These are phyloP conservation scores for Chytriomyces sp. DNA, from an alignment of 192 early-diverging fungal genomes.

Conservation along the genomic window DNA sequence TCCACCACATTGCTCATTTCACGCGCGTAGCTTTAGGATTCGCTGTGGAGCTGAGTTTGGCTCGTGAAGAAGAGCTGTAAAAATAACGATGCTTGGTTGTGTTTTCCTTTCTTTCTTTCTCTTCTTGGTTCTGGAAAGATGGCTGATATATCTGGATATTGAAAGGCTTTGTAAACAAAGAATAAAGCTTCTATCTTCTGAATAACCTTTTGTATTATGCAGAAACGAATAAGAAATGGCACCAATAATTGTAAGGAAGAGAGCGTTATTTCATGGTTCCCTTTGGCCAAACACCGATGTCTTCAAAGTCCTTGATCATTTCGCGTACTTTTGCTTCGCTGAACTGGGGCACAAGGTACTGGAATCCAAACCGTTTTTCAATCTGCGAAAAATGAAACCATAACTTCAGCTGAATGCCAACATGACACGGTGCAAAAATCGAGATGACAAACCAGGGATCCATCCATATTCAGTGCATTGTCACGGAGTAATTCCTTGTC, in stretches of 20 bases:
- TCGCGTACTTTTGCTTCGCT: conserved; percentile 70
- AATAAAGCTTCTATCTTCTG: too few relatives aligned
- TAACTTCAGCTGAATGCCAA: not conserved
- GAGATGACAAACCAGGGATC: conserved; percentile 60
- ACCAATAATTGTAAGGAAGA: too few relatives aligned
- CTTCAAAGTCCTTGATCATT: conserved; percentile 82
- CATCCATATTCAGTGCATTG: conserved; percentile 84
- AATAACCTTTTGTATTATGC: too few relatives aligned
- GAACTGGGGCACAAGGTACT: conserved; percentile 70
- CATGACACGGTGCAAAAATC: not conserved
- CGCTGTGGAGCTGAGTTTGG: conserved; percentile 68
- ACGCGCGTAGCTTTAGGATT: conserved; percentile 83
- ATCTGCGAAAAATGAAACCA: conserved; percentile 53
- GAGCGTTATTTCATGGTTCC: conserved; percentile 42
- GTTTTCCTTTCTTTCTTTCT: too few relatives aligned
- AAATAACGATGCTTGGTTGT: too few relatives aligned
- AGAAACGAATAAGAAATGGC: too few relatives aligned
- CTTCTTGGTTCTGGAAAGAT: too few relatives aligned
- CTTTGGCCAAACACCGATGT: conserved; percentile 82
- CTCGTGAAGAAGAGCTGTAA: too few relatives aligned
- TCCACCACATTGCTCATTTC: conserved; percentile 88
- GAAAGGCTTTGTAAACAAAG: too few relatives aligned
- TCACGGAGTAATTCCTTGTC: conserved; percentile 91
- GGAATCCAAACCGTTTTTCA: conserved; percentile 67
- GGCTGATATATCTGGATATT: too few relatives aligned